These are phyloP conservation scores for Houttuynia cordata DNA, from an alignment of 164 flowering plant species.

Conservation along the genomic window DNA sequence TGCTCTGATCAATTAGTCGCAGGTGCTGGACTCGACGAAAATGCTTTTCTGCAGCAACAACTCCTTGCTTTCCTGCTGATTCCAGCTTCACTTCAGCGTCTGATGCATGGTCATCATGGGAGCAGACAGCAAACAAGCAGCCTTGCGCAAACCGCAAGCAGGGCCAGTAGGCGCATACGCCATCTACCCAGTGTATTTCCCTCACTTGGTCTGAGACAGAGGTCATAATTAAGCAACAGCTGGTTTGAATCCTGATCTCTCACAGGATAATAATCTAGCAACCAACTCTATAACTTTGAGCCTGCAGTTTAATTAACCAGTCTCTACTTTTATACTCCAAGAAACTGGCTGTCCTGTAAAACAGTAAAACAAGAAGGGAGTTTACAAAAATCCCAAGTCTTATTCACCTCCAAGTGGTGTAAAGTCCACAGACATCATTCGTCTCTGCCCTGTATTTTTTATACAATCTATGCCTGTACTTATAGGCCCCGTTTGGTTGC, in stretches of 20 bases:
- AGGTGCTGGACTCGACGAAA: constrained; percentile 7
- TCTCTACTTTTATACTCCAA: too few relatives aligned
- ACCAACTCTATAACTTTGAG: too few relatives aligned
- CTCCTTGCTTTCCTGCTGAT: background rate
- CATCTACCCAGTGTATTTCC: background rate
- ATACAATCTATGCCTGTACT: too few relatives aligned
- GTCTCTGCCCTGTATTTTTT: too few relatives aligned
- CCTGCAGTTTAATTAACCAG: background rate
- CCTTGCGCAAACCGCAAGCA: background rate
- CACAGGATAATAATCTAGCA: too few relatives aligned
- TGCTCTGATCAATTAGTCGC: constrained; percentile 1
- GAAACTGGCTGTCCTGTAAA: too few relatives aligned
- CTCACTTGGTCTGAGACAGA: background rate
- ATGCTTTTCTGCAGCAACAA: constrained; percentile 6
- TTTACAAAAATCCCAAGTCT: too few relatives aligned
- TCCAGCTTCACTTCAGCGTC: background rate
- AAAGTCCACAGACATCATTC: too few relatives aligned
- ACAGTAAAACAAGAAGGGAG: too few relatives aligned
- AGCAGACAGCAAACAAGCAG: background rate
- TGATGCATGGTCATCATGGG: background rate
- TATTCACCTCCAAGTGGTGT: too few relatives aligned
- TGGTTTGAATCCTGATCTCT: background rate
- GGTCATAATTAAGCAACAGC: background rate
- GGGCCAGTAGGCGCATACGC: background rate
- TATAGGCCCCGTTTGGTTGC: too few relatives aligned